These are phyloP conservation scores for Verticillium zaregamsianum DNA, from an alignment of 2,329 filamentous ascomycete species.

Conservation along the genomic window DNA sequence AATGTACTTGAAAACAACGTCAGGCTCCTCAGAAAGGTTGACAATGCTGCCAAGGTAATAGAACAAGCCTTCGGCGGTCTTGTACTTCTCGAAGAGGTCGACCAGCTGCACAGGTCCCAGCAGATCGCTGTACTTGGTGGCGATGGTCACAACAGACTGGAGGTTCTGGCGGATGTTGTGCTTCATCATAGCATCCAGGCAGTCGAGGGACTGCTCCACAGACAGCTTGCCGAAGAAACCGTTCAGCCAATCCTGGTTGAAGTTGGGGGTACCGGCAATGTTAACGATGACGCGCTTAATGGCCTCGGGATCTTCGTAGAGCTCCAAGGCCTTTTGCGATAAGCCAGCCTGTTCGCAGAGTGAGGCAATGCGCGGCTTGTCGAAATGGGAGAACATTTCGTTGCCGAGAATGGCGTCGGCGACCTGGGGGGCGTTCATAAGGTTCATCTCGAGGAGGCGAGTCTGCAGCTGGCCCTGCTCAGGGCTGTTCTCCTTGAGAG, in stretches of 20 bases:
- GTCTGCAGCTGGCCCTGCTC: conserved; percentile 94
- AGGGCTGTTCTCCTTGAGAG: conserved; percentile 88
- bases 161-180: conserved; percentile 95
- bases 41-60: conserved; percentile 98
- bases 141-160: conserved; percentile 89
- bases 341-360: conserved; percentile 93
- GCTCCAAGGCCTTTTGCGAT: conserved; percentile 81
- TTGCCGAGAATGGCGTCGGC: conserved; percentile 97
- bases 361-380: conserved; percentile 81
- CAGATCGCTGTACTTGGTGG: conserved; percentile 96
- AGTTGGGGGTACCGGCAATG: conserved; percentile 75
- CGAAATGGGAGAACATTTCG: conserved; percentile 97
- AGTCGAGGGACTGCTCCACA: conserved; percentile 91
- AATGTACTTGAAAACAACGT: conserved; percentile 99
- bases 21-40: conserved; percentile 90
- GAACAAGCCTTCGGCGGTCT: conserved; percentile 93
- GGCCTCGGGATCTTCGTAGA: conserved; percentile 84
- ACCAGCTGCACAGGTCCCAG: conserved; percentile 85
- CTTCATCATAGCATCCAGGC: conserved; percentile 93
- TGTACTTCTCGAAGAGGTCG: conserved; percentile 94
- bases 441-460: conserved; percentile 93
- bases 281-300: conserved; percentile 90
- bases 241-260: conserved; percentile 87
- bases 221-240: conserved; percentile 92
- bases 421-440: conserved; percentile 93